phyloP scores from a whole-genome alignment of 2,329 filamentous ascomycete species.

The Neophaeococcomyces mojaviensis region DNA sequence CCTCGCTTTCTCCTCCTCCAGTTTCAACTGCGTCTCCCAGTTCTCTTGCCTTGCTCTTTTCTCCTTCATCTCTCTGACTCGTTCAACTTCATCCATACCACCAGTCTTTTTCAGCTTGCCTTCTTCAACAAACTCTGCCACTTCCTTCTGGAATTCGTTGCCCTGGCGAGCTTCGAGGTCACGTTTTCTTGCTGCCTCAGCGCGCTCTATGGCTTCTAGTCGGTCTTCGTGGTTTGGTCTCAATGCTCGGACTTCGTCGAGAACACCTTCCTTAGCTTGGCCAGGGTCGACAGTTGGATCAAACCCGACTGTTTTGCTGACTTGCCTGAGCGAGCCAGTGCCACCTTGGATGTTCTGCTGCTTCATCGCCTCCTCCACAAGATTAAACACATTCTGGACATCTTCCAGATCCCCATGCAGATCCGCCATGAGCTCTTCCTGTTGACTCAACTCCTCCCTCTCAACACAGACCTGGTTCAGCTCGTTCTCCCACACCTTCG shows the following conservation, averaged over 20 bases:
- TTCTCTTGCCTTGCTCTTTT: constrained; percentile 76
- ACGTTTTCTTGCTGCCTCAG: constrained; percentile 81
- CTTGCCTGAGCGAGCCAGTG: constrained; percentile 37
- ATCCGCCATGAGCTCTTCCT: constrained; percentile 90
- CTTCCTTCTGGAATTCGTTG: constrained; percentile 77
- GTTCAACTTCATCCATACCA: constrained; percentile 87
- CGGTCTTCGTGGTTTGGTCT: constrained; percentile 91
- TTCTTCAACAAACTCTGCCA: constrained; percentile 80
- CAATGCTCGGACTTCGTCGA: constrained; percentile 87
- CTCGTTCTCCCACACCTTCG: constrained; percentile 98
- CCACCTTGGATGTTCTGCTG: constrained; percentile 72
- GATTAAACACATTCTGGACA: constrained; percentile 81
- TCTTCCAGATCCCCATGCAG: constrained; percentile 92
- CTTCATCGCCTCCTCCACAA: constrained; percentile 97
- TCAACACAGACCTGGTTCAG: constrained; percentile 93
- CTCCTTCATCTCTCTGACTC: constrained; percentile 74
- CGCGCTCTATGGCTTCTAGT: constrained; percentile 92
- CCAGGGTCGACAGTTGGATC: constrained; percentile 59
- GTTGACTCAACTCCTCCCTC: constrained; percentile 86
- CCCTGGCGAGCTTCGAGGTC: constrained; percentile 70
- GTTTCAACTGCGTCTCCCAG: constrained; percentile 46
- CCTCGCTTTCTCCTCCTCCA: constrained; percentile 39
- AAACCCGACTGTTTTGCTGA: constrained; percentile 33
- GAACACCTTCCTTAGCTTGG: constrained; percentile 80
- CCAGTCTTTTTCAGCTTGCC: constrained; percentile 93